These are phyloP conservation scores for Cytospora chrysosperma DNA, from an alignment of 2,329 filamentous ascomycete species.

Conservation along the genomic window DNA sequence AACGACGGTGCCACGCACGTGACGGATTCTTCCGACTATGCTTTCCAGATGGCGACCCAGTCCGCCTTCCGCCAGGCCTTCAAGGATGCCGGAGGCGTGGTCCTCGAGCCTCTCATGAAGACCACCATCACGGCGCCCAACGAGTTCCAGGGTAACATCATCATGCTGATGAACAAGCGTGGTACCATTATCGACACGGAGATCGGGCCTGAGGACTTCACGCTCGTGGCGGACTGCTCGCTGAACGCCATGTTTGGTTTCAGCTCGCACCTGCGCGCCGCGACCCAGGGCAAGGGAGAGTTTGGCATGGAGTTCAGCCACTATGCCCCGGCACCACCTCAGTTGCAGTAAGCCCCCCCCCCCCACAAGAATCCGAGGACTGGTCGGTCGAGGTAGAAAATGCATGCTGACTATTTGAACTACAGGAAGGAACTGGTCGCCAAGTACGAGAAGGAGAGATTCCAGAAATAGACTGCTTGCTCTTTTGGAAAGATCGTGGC, in stretches of 20 bases:
- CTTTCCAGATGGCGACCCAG: conserved; percentile 92
- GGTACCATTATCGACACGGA: conserved; percentile 95
- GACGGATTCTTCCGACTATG: conserved; percentile 95
- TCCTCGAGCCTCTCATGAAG: conserved; percentile 97
- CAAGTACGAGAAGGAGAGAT: conserved; percentile 55
- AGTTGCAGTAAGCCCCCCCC: conserved; percentile 73
- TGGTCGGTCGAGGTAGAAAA: conserved; percentile 28
- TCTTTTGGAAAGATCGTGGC: not conserved
- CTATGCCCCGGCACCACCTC: conserved; percentile 81
- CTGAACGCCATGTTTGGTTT: conserved; percentile 99
- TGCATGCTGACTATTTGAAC: conserved; percentile 3
- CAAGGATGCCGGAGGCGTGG: conserved; percentile 72
- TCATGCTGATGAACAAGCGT: conserved; percentile 94
- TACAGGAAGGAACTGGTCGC: conserved; percentile 57
- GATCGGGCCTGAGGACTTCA: conserved; percentile 91
- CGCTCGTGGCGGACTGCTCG: conserved; percentile 85
- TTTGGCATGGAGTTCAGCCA: conserved; percentile 99
- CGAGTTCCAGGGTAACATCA: conserved; percentile 96
- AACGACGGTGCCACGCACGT: conserved; percentile 97
- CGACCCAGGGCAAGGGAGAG: conserved; percentile 97
- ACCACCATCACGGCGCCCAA: conserved; percentile 92
- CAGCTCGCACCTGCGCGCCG: conserved; percentile 83
- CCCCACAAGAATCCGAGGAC: no score
- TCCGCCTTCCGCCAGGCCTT: conserved; percentile 97
- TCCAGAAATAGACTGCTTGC: conserved; percentile 8